Evolutionary conservation across 371 early-diverging fungal genomes (phyloP).

Genomic region (Capillidium rhysosporum): DNA sequence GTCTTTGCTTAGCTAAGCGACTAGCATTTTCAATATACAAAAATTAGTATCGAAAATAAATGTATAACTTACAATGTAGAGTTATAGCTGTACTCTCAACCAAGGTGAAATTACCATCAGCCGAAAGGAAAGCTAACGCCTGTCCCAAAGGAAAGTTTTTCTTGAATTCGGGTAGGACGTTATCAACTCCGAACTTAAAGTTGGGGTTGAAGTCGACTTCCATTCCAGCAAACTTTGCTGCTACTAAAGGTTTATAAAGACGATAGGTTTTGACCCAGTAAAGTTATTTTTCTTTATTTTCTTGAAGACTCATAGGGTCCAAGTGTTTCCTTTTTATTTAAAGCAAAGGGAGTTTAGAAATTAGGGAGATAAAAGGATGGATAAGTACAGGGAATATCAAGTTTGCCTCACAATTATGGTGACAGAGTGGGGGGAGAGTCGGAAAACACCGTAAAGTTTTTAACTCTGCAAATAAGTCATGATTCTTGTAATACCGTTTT

Average conservation of each 20-base stretch:
- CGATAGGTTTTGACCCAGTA: constrained; percentile 7
- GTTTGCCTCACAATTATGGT: no score
- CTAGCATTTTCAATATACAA: constrained; percentile 12
- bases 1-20: constrained; percentile 33
- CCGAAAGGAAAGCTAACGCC: constrained; percentile 56
- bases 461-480: no score
- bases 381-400: no score
- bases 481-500: not conserved
- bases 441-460: no score
- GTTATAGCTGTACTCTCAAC: constrained; percentile 69
- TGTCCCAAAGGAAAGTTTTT: constrained; percentile 39
- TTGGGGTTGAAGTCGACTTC: constrained; percentile 32
- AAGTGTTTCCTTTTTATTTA: no score
- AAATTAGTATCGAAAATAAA: not conserved
- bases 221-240: constrained; percentile 55
- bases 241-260: constrained; percentile 33
- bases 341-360: no score
- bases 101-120: constrained; percentile 33
- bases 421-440: no score
- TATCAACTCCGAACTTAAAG: constrained; percentile 44
- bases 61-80: constrained; percentile 61
- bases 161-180: constrained; percentile 56
- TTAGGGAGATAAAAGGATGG: no score
- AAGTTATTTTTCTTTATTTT: no score
- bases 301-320: no score